These are phyloP conservation scores for Tylopilus balloui DNA, from an alignment of 768 basidiomycete genomes.

Conservation along the genomic window DNA sequence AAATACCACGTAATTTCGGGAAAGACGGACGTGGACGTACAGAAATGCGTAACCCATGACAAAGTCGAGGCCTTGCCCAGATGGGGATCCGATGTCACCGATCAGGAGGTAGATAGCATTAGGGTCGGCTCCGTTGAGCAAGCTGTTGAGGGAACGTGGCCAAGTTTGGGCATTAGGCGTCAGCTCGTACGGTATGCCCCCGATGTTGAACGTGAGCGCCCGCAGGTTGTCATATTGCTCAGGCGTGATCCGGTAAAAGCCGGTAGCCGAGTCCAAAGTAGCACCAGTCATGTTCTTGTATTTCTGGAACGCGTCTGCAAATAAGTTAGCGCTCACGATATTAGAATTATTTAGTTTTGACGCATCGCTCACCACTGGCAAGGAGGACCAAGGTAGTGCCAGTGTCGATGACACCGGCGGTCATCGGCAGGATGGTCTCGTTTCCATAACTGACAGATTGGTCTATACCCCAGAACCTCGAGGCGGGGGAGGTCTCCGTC, in stretches of 20 bases:
- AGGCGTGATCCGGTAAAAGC: neutral
- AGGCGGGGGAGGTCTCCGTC: slow-evolving; percentile 24
- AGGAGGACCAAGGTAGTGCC: slow-evolving; percentile 27
- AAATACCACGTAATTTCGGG: neutral
- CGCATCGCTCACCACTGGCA: neutral
- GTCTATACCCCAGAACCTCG: slow-evolving; percentile 31
- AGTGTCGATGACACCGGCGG: slow-evolving; percentile 33
- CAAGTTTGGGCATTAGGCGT: neutral
- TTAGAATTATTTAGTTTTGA: neutral
- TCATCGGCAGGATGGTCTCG: slow-evolving; percentile 16
- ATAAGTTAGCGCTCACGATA: neutral
- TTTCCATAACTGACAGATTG: slow-evolving; percentile 31
- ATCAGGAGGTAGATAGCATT: neutral
- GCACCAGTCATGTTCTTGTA: neutral
- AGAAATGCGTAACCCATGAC: neutral
- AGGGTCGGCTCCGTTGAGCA: neutral
- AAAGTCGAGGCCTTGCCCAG: neutral
- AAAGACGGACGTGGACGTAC: neutral
- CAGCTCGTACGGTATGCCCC: neutral
- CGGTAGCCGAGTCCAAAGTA: neutral
- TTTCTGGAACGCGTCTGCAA: neutral
- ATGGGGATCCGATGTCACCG: neutral
- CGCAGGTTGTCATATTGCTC: neutral
- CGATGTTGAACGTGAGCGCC: neutral
- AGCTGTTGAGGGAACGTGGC: neutral